Percentiles rank a stretch among this genome's conserved stretches.
phyloP scores from a whole-genome alignment of 2,329 filamentous ascomycete species.

The Phaeoacremonium minimum region DNA sequence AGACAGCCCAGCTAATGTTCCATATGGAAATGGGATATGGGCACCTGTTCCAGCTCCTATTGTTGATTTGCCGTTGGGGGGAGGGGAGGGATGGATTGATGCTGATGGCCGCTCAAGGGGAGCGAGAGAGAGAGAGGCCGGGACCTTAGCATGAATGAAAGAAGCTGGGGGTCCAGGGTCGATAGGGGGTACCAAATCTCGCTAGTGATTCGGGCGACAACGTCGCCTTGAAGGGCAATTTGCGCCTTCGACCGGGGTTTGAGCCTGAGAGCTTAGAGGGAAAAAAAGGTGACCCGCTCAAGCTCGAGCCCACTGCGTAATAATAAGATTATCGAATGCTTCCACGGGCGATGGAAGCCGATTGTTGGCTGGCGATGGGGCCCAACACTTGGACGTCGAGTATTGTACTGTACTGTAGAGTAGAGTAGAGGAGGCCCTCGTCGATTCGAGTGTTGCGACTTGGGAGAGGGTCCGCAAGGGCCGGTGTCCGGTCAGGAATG shows the following conservation, averaged over 20 bases:
- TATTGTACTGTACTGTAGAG: neutral
- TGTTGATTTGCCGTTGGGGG: no score
- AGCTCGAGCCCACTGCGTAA: neutral
- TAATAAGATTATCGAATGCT: no score
- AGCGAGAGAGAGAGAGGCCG: constrained; percentile 12
- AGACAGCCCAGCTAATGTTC: no score
- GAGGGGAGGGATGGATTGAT: constrained; percentile 10
- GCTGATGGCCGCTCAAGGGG: neutral
- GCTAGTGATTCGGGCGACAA: constrained; percentile 6
- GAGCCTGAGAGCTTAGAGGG: neutral
- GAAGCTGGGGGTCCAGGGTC: constrained; percentile 20
- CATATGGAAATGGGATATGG: neutral
- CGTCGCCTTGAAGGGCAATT: constrained; percentile 22
- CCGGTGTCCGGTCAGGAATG: neutral
- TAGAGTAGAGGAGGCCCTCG: neutral
- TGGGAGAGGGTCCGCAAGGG: no score
- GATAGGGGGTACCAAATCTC: constrained; percentile 13
- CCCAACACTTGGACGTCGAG: neutral
- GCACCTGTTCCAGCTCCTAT: no score
- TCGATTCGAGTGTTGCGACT: no score
- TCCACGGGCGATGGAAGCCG: neutral
- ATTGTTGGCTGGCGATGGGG: neutral
- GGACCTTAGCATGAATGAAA: constrained; percentile 28
- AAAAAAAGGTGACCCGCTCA: neutral
- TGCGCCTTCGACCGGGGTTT: constrained; percentile 16